A percentile compares a stretch with the other conserved stretches of the same genome.
Conservation (phyloP, 169 alveolate species). For the Plasmodium knowlesi region DNA sequence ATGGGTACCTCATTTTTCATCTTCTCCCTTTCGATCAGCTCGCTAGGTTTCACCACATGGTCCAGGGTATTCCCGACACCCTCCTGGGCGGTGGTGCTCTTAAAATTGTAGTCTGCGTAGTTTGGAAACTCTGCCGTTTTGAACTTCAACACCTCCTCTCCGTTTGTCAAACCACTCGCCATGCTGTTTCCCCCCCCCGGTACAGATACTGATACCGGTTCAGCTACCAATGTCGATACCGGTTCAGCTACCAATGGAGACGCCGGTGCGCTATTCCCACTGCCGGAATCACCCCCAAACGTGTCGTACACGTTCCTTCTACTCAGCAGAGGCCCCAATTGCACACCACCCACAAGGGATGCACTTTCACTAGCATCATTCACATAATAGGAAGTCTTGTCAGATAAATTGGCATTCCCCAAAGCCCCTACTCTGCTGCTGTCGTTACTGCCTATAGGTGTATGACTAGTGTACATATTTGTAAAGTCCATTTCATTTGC, state of each 20-base stretch:
- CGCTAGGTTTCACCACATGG: not conserved
- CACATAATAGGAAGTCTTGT: not conserved
- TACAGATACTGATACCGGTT: not conserved
- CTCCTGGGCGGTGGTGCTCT: not conserved
- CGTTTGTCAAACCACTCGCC: not conserved
- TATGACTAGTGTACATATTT: conserved; percentile 41
- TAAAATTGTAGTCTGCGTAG: not conserved
- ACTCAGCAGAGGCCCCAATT: not conserved
- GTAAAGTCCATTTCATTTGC: conserved; percentile 66
- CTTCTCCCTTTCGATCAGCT: conserved; percentile 12
- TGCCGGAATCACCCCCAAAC: not conserved
- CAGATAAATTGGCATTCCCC: conserved; percentile 1
- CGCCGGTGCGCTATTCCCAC: not conserved
- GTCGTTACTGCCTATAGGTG: conserved; percentile 33
- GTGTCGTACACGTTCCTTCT: not conserved
- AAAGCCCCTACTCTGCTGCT: not conserved
- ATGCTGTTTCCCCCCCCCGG: not conserved
- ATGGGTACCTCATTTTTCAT: conserved; percentile 18
- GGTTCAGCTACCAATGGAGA: not conserved
- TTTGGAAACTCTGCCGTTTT: conserved; percentile 8
- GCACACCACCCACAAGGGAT: not conserved
- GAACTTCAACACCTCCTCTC: not conserved
- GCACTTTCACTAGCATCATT: not conserved
- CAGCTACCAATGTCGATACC: not conserved
- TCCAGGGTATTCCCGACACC: not conserved